These are phyloP conservation scores for Isabelozyma pseudorhagii DNA, from an alignment of 805 yeast genomes.

Conservation along the genomic window DNA sequence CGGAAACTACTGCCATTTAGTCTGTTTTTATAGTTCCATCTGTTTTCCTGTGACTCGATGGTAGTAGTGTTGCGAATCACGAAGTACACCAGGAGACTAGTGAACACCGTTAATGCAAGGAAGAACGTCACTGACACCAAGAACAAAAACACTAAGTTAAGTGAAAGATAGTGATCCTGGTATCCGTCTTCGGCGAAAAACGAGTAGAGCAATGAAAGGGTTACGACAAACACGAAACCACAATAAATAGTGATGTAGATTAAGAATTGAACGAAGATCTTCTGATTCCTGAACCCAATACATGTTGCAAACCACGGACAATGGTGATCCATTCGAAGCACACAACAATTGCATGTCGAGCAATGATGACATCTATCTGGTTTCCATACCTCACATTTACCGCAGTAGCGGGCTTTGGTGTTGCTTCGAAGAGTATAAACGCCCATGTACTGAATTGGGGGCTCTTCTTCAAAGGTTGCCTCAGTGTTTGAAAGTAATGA, in stretches of 20 bases:
- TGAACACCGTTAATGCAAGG: slow-evolving; percentile 44
- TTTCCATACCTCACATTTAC: slow-evolving; percentile 54
- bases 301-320: slow-evolving; percentile 93
- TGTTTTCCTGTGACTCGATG: slow-evolving; percentile 64
- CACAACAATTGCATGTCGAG: slow-evolving; percentile 45
- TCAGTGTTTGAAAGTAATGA: slow-evolving; percentile 5
- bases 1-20: slow-evolving; percentile 17
- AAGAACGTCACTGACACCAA: slow-evolving; percentile 56
- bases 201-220: slow-evolving; percentile 41
- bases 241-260: slow-evolving; percentile 51
- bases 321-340: slow-evolving; percentile 57
- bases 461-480: slow-evolving; percentile 2
- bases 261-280: slow-evolving; percentile 74
- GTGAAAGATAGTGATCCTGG: slow-evolving; percentile 41
- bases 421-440: slow-evolving; percentile 45
- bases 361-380: slow-evolving; percentile 63
- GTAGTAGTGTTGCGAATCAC: slow-evolving; percentile 71
- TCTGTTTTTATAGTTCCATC: slow-evolving; percentile 43
- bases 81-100: slow-evolving; percentile 56
- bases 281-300: slow-evolving; percentile 79
- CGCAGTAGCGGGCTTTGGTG: slow-evolving; percentile 54
- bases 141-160: slow-evolving; percentile 60
- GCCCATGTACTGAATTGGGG: slow-evolving; percentile 34
- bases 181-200: slow-evolving; percentile 47
- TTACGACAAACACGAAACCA: slow-evolving; percentile 33